phyloP scores from a whole-genome alignment of 2,329 filamentous ascomycete species.

The Aspergillus pseudotamarii region DNA sequence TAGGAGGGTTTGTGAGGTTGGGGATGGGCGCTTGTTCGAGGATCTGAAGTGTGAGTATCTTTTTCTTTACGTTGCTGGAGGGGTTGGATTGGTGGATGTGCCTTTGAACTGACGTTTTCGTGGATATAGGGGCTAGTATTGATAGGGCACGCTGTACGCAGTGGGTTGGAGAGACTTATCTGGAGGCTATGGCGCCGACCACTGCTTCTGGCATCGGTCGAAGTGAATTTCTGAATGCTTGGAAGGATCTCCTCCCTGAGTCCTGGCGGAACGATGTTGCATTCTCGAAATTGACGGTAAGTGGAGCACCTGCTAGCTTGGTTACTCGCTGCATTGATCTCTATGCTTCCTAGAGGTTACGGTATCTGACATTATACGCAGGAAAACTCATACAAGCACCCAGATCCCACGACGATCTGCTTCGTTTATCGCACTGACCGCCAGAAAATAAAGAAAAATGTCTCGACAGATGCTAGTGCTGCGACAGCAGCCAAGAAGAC shows the following conservation, averaged over 20 bases:
- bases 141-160: constrained; percentile 36
- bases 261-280: constrained; percentile 42
- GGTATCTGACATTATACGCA: constrained; percentile 19
- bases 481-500: constrained; percentile 36
- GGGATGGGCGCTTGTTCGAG: constrained; percentile 19
- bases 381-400: constrained; percentile 36
- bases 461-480: constrained; percentile 24
- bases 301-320: constrained; percentile 4
- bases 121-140: constrained; percentile 42
- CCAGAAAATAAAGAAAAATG: constrained; percentile 30
- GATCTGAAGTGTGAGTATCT: constrained; percentile 42
- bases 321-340: neutral
- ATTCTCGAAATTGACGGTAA: constrained; percentile 37
- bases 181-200: constrained; percentile 41
- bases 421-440: constrained; percentile 37
- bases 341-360: neutral
- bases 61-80: neutral
- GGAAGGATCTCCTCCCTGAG: constrained; percentile 49
- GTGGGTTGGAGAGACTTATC: constrained; percentile 45
- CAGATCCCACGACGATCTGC: constrained; percentile 40
- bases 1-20: constrained; percentile 35
- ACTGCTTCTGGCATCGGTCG: constrained; percentile 32
- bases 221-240: constrained; percentile 39
- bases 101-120: constrained; percentile 7
- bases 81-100: neutral